These are phyloP conservation scores for Raphanus raphanistrum DNA, from an alignment of 345 rosid genomes.

Conservation along the genomic window DNA sequence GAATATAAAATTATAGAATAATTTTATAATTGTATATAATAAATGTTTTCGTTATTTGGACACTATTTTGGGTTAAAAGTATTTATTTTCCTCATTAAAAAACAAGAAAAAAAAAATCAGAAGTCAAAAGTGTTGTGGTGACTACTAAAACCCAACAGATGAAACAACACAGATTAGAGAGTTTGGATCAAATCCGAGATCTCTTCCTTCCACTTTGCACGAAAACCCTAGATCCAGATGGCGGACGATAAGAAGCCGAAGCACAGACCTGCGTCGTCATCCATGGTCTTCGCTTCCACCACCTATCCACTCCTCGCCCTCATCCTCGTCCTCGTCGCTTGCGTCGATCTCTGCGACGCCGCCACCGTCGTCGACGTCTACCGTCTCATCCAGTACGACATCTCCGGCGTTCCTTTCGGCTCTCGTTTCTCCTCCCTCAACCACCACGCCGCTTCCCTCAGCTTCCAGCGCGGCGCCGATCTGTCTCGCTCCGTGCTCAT, in stretches of 20 bases:
- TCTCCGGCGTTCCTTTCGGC: constrained; percentile 87
- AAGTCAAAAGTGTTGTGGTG: no score
- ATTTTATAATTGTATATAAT: no score
- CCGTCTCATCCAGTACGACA: constrained; percentile 93
- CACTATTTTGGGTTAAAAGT: no score
- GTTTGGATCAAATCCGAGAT: not conserved
- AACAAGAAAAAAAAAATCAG: no score
- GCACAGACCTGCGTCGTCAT: constrained; percentile 6
- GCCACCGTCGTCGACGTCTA: constrained; percentile 96
- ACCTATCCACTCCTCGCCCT: constrained; percentile 66
- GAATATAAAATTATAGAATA: no score
- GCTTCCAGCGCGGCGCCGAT: constrained; percentile 75
- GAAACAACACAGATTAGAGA: not conserved
- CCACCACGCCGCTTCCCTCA: constrained; percentile 85
- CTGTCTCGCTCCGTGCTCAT: constrained; percentile 87
- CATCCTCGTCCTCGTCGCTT: constrained; percentile 73
- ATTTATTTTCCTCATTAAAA: no score
- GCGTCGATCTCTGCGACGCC: constrained; percentile 91
- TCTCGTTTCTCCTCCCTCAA: constrained; percentile 89
- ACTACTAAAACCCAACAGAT: not conserved
- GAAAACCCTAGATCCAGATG: constrained; percentile 17
- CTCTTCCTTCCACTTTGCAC: not conserved
- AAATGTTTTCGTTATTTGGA: no score
- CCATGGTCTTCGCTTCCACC: constrained; percentile 55
- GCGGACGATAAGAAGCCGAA: constrained; percentile 42